These are phyloP conservation scores for Linum tenue DNA, from an alignment of 345 rosid genomes.

Conservation along the genomic window DNA sequence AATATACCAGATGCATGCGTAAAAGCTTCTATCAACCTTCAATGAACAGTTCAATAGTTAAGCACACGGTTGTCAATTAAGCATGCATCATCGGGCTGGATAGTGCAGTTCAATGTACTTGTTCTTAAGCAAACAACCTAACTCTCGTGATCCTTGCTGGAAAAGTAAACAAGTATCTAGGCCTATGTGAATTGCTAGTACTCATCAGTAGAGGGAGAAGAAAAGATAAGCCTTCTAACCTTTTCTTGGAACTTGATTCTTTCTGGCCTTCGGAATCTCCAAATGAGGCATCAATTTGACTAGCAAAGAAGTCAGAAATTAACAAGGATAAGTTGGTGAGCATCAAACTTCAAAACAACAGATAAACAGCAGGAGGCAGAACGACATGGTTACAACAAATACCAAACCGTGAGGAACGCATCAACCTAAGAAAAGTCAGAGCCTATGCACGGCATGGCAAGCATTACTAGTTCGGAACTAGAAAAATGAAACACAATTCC, in stretches of 20 bases:
- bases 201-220: not conserved
- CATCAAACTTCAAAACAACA: not conserved
- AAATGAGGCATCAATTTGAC: conserved; percentile 55
- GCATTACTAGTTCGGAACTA: too few species aligned
- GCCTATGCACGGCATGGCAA: too few species aligned
- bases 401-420: too few species aligned
- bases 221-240: conserved; percentile 27
- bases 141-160: not conserved
- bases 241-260: conserved; percentile 72
- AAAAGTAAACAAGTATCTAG: too few species aligned
- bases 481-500: too few species aligned
- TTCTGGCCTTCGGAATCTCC: conserved; percentile 63
- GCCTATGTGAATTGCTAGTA: not conserved
- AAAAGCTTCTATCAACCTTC: too few species aligned
- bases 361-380: not conserved
- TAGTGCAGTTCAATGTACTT: not conserved
- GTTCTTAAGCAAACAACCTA: not conserved
- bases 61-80: not conserved
- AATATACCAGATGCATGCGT: too few species aligned
- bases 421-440: too few species aligned
- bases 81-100: not conserved
- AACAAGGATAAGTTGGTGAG: not conserved
- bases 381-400: too few species aligned
- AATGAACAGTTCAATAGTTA: not conserved
- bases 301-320: conserved; percentile 18